Conservation (phyloP, 2,329 filamentous ascomycete genomes). For the Lizonia empirigonia region DNA sequence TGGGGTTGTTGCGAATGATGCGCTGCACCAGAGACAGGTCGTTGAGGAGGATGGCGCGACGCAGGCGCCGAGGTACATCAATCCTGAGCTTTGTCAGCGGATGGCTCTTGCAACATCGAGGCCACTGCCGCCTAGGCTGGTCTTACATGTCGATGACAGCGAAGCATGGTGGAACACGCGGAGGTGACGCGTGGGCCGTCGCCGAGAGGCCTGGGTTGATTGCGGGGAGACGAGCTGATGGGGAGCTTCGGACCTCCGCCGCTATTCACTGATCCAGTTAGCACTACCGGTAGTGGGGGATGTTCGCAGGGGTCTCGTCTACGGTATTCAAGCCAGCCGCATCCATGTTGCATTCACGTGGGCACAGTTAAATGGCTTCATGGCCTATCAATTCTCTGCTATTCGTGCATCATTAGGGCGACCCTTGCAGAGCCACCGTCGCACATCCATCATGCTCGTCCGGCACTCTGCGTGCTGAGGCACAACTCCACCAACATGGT, state of each 20-base stretch:
- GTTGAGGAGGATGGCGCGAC: conserved; percentile 79
- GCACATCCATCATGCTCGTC: conserved; percentile 31
- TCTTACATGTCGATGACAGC: conserved; percentile 31
- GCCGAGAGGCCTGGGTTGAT: conserved; percentile 9
- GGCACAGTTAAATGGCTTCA: not conserved
- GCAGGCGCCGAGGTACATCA: conserved; percentile 75
- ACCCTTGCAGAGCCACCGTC: not conserved
- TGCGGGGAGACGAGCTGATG: conserved; percentile 23
- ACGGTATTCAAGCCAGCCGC: not conserved
- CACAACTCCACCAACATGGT: too few relatives aligned
- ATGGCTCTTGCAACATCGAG: not conserved
- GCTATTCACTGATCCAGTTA: conserved; percentile 34
- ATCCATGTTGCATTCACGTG: not conserved
- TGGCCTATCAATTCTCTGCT: conserved; percentile 15
- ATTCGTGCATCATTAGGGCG: conserved; percentile 34
- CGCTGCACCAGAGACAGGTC: conserved; percentile 75
- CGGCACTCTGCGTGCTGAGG: conserved; percentile 24
- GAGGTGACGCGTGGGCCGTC: conserved; percentile 11
- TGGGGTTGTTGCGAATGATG: conserved; percentile 74
- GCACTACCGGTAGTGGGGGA: conserved; percentile 13
- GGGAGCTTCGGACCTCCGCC: conserved; percentile 25
- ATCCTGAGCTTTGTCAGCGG: conserved; percentile 61
- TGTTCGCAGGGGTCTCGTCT: conserved; percentile 21
- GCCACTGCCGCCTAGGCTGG: not conserved
- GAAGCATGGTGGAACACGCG: conserved; percentile 30